Base-by-base conservation (phyloP, 1,139 yeast species). In the Debaryomyces udenii region DNA sequence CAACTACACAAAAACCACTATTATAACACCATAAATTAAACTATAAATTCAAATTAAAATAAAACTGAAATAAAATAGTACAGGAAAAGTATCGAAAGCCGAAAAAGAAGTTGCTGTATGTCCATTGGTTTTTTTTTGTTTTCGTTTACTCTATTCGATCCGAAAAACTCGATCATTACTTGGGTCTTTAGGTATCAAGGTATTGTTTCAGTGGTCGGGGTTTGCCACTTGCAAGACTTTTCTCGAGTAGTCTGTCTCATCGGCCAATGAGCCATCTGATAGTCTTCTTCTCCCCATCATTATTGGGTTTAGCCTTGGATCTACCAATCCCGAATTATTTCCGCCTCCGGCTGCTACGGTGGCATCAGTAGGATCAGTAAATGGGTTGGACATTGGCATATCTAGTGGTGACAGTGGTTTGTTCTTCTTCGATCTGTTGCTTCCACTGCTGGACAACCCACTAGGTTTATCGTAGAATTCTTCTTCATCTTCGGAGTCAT, bases 221-320 rank as follows among this genome's bases (percentile, higher is more conserved):
- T 85, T 86, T 33, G 90, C 85, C 18, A 86, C 91, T 46, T 83
- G 81, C 42, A 86, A 67, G 24, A 84, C 80, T 62, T 85, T 84
- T 51, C 90, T 72, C 37, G 85, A 76, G 62, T 85, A 85, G 59
- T 86, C 93, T 9, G 86, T 78, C 49, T 85, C 90, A 58, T 86
- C 94, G 10, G 89, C 91, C 47, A 86, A 70, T 17, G 86, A 78
- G 10, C 90, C 91, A 55, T 84, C 90, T 44, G 85, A 77, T 43
- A 85, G 66, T 48, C 94, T 72, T 47, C 89, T 77, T 59, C 87
- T 80, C 18, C 88, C 89, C 62, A 85, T 70, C 82, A 84, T 79
- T 35, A 78, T 71, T 2, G 88, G 86, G 56, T 82, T 81, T 47
- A 82, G 64, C 45, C 88, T 69, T 35, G 84, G 87, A 60, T 74